phyloP scores from a whole-genome alignment of 1,284 basidiomycete genomes.

The Fomitopsis schrenkii region DNA sequence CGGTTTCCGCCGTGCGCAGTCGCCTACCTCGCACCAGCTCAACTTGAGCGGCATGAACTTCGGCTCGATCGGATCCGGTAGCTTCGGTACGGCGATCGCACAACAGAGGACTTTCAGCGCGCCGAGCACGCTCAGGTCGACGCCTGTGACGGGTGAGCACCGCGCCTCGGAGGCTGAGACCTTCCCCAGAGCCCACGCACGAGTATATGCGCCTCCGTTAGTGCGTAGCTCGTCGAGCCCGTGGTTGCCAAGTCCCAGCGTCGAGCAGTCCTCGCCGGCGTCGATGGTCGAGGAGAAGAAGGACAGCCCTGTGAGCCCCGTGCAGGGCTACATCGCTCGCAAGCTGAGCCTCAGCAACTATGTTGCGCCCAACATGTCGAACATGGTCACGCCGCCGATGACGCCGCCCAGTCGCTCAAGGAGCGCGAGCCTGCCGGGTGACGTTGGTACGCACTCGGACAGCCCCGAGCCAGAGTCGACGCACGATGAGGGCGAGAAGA shows the following conservation, averaged over 20 bases:
- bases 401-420: conserved; percentile 19
- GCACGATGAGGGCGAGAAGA: conserved; percentile 5
- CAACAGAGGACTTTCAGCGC: conserved; percentile 34
- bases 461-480: conserved; percentile 9
- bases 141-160: conserved; percentile 25
- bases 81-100: conserved; percentile 11
- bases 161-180: conserved; percentile 4
- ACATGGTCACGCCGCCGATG: conserved; percentile 26
- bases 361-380: conserved; percentile 29
- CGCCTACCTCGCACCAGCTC: conserved; percentile 16
- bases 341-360: conserved; percentile 49
- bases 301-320: conserved; percentile 10
- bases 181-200: conserved; percentile 2
- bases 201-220: conserved; percentile 16
- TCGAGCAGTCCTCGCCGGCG: conserved; percentile 6
- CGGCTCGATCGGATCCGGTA: background rate
- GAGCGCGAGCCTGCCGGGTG: conserved; percentile 15
- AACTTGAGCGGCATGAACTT: conserved; percentile 4
- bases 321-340: conserved; percentile 24
- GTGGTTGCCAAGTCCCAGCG: conserved; percentile 1
- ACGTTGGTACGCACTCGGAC: conserved; percentile 12
- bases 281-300: conserved; percentile 12
- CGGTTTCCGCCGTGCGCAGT: conserved; percentile 39
- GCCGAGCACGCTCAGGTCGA: conserved; percentile 29
- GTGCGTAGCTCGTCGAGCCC: conserved; percentile 16